phyloP scores from a whole-genome alignment of 345 rosid species.

The Aquilaria yunnanensis region DNA sequence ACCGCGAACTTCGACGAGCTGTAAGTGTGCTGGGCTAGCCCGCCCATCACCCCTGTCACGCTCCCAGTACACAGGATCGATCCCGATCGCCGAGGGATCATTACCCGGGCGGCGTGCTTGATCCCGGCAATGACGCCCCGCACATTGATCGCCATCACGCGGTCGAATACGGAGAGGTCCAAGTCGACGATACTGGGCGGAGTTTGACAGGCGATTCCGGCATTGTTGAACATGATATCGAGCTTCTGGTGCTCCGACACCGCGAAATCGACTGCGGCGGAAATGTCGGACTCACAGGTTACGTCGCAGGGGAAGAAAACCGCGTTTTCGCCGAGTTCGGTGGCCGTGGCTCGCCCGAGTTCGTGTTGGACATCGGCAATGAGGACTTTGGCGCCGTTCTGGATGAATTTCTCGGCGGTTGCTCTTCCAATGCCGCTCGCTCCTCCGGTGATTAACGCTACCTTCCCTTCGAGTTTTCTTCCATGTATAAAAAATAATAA shows the following conservation, averaged over 20 bases:
- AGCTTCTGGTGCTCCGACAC: constrained; percentile 41
- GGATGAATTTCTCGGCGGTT: constrained; percentile 57
- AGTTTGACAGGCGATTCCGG: constrained; percentile 65
- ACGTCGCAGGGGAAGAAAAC: constrained; percentile 58
- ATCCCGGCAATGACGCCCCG: constrained; percentile 69
- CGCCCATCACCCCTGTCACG: constrained; percentile 59
- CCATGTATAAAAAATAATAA: background rate
- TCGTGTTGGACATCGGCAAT: constrained; percentile 64
- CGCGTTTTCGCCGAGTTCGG: constrained; percentile 60
- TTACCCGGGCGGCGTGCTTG: constrained; percentile 75
- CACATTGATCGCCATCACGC: constrained; percentile 59
- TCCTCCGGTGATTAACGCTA: constrained; percentile 84
- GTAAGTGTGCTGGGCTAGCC: constrained; percentile 68
- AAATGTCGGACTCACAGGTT: constrained; percentile 61
- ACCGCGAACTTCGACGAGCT: constrained; percentile 52
- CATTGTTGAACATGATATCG: constrained; percentile 82
- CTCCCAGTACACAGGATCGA: constrained; percentile 76
- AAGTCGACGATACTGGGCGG: constrained; percentile 58
- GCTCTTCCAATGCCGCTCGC: constrained; percentile 88
- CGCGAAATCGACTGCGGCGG: constrained; percentile 59
- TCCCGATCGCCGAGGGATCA: constrained; percentile 62
- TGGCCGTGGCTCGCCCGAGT: constrained; percentile 43
- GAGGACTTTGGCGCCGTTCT: constrained; percentile 74
- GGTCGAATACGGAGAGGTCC: constrained; percentile 55
- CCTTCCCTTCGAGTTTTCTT: constrained; percentile 78